phyloP scores from a whole-genome alignment of 2,329 filamentous ascomycete species.

The Alternaria sp. region DNA sequence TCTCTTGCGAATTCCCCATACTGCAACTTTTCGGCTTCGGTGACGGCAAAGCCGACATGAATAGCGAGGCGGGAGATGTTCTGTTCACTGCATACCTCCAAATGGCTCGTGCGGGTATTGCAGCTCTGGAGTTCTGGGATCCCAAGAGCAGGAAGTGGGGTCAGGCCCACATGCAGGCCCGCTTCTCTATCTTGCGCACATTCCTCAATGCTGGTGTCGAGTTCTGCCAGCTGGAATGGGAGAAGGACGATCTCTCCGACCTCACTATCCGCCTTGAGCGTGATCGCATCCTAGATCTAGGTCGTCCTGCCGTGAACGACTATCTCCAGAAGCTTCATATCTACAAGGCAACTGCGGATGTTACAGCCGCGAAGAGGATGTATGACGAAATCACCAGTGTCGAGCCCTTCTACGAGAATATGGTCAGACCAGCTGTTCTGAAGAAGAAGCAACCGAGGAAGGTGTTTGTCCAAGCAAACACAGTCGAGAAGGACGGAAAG shows the following conservation, averaged over 20 bases:
- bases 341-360: constrained; percentile 89
- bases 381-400: constrained; percentile 87
- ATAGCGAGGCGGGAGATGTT: constrained; percentile 81
- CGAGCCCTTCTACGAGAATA: constrained; percentile 83
- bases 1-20: constrained; percentile 87
- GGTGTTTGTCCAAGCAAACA: constrained; percentile 95
- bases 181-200: constrained; percentile 84
- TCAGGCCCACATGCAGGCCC: constrained; percentile 85
- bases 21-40: constrained; percentile 93
- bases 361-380: constrained; percentile 77
- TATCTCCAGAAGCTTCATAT: constrained; percentile 93
- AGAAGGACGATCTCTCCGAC: constrained; percentile 78
- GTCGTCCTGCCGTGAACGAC: constrained; percentile 81
- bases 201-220: constrained; percentile 86
- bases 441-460: constrained; percentile 83
- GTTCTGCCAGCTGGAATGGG: constrained; percentile 84
- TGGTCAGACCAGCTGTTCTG: constrained; percentile 78
- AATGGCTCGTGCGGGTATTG: constrained; percentile 93
- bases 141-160: constrained; percentile 91
- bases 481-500: constrained; percentile 63
- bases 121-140: constrained; percentile 93
- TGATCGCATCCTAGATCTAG: constrained; percentile 83
- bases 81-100: constrained; percentile 87
- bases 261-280: constrained; percentile 84
- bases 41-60: constrained; percentile 75